phyloP scores from a whole-genome alignment of 768 basidiomycete species.

The Lactarius indigo region DNA sequence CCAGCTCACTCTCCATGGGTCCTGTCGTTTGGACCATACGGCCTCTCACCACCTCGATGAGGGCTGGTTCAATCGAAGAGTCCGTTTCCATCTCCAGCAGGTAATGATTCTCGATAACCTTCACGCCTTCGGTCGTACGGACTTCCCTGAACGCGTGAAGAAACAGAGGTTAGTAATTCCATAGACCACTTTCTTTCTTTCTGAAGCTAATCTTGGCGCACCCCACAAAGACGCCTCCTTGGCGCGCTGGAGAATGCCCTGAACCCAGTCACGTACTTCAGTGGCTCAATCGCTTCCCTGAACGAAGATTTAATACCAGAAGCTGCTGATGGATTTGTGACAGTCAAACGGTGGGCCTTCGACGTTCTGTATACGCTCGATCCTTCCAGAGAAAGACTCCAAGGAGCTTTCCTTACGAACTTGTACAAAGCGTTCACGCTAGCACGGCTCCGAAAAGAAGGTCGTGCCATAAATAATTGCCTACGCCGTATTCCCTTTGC shows the following conservation, averaged over 20 bases:
- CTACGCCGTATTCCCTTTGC: conserved; percentile 11
- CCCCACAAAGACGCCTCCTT: conserved; percentile 3
- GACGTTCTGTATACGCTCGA: conserved; percentile 37
- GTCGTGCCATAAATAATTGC: background rate
- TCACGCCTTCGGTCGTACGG: conserved; percentile 6
- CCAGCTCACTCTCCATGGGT: conserved; percentile 34
- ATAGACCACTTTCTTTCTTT: background rate
- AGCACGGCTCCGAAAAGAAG: conserved; percentile 17
- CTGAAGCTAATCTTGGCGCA: background rate
- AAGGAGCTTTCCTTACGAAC: conserved; percentile 38
- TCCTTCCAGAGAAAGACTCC: conserved; percentile 22
- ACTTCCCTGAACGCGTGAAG: background rate
- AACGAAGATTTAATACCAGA: conserved; percentile 39
- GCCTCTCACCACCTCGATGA: conserved; percentile 35
- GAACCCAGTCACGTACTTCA: conserved; percentile 42
- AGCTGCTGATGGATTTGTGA: conserved; percentile 34
- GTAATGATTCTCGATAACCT: conserved; percentile 44
- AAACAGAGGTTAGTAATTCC: conserved; percentile 10
- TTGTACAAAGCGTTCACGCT: conserved; percentile 39
- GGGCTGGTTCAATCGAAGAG: conserved; percentile 39
- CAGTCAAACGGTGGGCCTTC: conserved; percentile 46
- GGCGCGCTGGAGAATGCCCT: conserved; percentile 44
- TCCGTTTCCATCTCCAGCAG: conserved; percentile 47
- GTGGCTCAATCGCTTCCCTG: conserved; percentile 43
- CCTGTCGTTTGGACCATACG: conserved; percentile 36